Evolutionary conservation across 2,329 filamentous ascomycete species (phyloP), one percentile per base, ranked within the genome.

Genomic region (Colletotrichum euphorbiae): DNA sequence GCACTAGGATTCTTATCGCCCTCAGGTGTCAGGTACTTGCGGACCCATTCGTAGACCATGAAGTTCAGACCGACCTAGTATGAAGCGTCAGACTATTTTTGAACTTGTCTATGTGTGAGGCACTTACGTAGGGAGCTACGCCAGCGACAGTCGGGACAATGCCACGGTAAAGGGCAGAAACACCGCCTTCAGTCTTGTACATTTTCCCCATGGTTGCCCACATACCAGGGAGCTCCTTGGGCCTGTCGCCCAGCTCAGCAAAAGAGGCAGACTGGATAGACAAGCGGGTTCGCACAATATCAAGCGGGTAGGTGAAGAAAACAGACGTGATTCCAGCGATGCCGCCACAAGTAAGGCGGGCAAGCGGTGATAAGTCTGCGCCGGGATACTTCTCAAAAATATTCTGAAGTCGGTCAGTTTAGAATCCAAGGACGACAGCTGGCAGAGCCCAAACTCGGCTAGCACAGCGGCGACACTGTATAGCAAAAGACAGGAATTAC

Each of bases 201-300:
- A 99, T 98, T 69, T 83, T 80, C 2, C 82, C 78, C 85, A 98
- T 84, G 0, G 94, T 96, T 62, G 86, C 84, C 88, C 93, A 97
- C 96, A 99, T 98, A 59, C 96, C 96, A 0, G 94, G 95, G 21
- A 97, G 82, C 76, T 92, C 90, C 43, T 85, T 83, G 40, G 88
- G 85, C 75, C 83, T 86, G 58, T 84, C 80, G 59, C 89, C 87
- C 13, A 98, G 85, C 69, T 89, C 91, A 24, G 91, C 88, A 78
- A 99, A 98, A 5, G 95, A 98, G n/a, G 96, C 96, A 3, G 94
- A 94, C 79, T 99, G 96, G 86, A 99, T 98, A 7, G 95, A 98
- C 55, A 99, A 84, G 45, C 96, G 90, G 21, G 96, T 99, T 70
- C 96, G 93, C 69, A 98, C 95, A 75, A 99, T 99, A 77, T 99